Evolutionary conservation across 1,284 basidiomycete genomes (phyloP).

Genomic region (Tilletia walkeri): DNA sequence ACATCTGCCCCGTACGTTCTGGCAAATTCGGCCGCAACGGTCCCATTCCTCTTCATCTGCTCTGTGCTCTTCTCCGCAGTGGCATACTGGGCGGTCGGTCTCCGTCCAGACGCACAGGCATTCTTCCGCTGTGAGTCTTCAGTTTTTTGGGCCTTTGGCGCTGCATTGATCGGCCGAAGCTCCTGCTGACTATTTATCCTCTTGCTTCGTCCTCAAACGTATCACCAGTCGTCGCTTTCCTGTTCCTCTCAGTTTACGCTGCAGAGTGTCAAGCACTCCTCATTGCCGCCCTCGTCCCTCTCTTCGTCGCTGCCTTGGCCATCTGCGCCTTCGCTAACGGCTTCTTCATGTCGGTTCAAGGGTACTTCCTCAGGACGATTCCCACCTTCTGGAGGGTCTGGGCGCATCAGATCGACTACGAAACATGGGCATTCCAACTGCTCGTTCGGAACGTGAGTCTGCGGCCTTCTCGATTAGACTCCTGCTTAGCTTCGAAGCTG

Average conservation of each 20-base stretch:
- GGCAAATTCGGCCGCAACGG: slow-evolving; percentile 52
- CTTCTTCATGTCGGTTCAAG: slow-evolving; percentile 63
- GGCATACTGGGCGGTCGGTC: slow-evolving; percentile 58
- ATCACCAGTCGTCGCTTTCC: slow-evolving; percentile 50
- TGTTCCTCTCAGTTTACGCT: slow-evolving; percentile 64
- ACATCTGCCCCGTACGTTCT: slow-evolving; percentile 36
- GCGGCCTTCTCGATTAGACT: background rate
- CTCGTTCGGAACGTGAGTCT: slow-evolving; percentile 57
- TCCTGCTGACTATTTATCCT: background rate
- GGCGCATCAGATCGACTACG: slow-evolving; percentile 60
- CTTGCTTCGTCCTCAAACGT: background rate
- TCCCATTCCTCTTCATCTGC: slow-evolving; percentile 57
- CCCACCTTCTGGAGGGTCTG: slow-evolving; percentile 66
- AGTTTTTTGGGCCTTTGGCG: slow-evolving; percentile 20
- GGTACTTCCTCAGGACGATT: slow-evolving; percentile 60
- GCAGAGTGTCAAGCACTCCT: slow-evolving; percentile 65
- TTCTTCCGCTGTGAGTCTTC: slow-evolving; percentile 58
- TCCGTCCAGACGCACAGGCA: slow-evolving; percentile 60
- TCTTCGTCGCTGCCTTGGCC: slow-evolving; percentile 67
- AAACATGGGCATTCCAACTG: slow-evolving; percentile 60
- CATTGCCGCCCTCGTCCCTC: slow-evolving; percentile 63
- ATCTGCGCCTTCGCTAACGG: slow-evolving; percentile 65
- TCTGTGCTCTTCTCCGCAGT: slow-evolving; percentile 44
- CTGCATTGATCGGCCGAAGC: background rate
- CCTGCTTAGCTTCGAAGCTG: background rate